Conservation (phyloP, 2,329 filamentous ascomycete species). For the Aspergillus chevalieri region DNA sequence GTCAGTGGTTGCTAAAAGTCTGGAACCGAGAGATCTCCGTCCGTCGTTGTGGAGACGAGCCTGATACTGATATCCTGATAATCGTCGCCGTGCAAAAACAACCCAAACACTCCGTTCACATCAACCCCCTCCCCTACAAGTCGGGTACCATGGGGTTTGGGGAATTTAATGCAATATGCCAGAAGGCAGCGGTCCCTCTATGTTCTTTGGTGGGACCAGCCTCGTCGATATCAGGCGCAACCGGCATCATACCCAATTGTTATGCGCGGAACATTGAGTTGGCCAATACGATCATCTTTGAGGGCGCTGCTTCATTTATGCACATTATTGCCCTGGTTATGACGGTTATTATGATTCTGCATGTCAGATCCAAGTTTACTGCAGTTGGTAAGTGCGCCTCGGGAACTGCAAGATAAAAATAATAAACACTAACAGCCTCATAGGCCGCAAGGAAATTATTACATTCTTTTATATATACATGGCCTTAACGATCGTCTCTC, state of each 20-base stretch:
- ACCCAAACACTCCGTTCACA: constrained; percentile 14
- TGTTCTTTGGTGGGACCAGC: constrained; percentile 74
- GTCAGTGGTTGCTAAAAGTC: not conserved
- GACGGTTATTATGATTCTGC: constrained; percentile 95
- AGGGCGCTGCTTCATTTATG: constrained; percentile 82
- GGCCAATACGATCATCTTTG: constrained; percentile 97
- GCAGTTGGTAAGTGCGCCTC: constrained; percentile 67
- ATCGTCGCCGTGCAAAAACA: constrained; percentile 16
- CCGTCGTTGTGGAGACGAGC: constrained; percentile 29
- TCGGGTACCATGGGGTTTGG: constrained; percentile 64
- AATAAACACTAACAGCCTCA: constrained; percentile 7
- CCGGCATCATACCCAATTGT: constrained; percentile 82
- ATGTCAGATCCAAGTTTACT: constrained; percentile 95
- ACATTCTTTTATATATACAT: constrained; percentile 98
- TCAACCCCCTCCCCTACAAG: constrained; percentile 11
- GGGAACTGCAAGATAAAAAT: not conserved
- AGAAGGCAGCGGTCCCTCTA: constrained; percentile 74
- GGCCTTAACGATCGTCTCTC: constrained; percentile 77
- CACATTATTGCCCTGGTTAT: constrained; percentile 87
- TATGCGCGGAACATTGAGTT: constrained; percentile 92
- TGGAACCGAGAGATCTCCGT: constrained; percentile 1
- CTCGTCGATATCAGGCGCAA: constrained; percentile 57
- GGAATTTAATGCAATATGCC: constrained; percentile 82
- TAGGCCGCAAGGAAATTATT: constrained; percentile 65
- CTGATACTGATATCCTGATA: constrained; percentile 15